Percentiles rank a stretch among this genome's conserved stretches.
Evolutionary conservation across 2,329 filamentous ascomycete species (phyloP).

Genomic region (Chaetomium globosum): DNA sequence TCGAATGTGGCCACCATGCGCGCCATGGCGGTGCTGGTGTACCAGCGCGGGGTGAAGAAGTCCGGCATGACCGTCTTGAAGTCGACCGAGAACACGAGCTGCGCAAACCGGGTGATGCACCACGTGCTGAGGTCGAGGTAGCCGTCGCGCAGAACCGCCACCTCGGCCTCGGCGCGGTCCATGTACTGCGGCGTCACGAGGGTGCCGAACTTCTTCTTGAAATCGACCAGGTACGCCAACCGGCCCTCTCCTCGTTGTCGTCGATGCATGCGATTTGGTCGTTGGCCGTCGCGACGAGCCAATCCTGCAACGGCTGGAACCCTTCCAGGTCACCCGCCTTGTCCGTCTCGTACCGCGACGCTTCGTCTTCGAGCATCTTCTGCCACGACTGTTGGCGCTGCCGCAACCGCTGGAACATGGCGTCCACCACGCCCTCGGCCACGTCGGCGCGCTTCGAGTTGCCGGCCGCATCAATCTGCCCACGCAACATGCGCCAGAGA

Average conservation of each 20-base stretch:
- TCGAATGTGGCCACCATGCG: constrained; percentile 94
- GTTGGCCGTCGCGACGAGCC: constrained; percentile 95
- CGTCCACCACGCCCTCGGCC: constrained; percentile 90
- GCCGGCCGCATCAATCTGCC: constrained; percentile 83
- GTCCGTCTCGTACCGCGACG: constrained; percentile 67
- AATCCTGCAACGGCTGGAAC: constrained; percentile 85
- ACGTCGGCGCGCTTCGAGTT: constrained; percentile 87
- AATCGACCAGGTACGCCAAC: constrained; percentile 80
- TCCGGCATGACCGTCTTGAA: constrained; percentile 80
- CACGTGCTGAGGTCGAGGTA: constrained; percentile 95
- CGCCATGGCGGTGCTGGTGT: constrained; percentile 81
- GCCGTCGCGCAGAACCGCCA: constrained; percentile 77
- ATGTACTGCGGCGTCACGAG: constrained; percentile 80
- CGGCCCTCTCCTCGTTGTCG: constrained; percentile 78
- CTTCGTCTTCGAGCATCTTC: constrained; percentile 83
- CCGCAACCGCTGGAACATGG: constrained; percentile 88
- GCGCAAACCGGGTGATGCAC: constrained; percentile 84
- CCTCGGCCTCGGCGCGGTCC: constrained; percentile 71
- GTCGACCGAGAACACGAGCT: constrained; percentile 87
- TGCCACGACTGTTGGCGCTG: constrained; percentile 84
- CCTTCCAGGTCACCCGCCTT: constrained; percentile 61
- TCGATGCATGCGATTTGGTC: constrained; percentile 99
- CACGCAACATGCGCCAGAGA: constrained; percentile 95
- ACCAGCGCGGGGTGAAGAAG: constrained; percentile 92
- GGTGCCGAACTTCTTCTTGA: constrained; percentile 79